Conservation (phyloP, 768 basidiomycete species). For the Lactifluus rugatus region DNA sequence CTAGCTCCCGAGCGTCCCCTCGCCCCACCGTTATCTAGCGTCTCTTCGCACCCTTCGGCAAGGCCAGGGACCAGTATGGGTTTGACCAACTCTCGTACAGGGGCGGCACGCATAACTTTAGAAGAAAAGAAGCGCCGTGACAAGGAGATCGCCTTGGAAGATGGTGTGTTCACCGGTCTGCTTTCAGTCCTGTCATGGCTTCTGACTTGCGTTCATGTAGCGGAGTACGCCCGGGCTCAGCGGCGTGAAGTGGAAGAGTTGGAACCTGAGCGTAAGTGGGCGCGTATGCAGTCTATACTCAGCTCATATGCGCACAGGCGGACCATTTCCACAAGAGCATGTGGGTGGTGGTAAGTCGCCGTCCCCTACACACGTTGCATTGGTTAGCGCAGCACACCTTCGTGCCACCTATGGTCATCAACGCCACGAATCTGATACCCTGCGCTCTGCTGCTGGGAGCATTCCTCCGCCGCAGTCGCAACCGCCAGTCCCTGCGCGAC, state of each 20-base stretch:
- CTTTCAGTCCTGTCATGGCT: constrained; percentile 15
- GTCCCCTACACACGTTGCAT: constrained; percentile 35
- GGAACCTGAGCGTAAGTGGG: constrained; percentile 35
- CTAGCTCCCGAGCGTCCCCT: constrained; percentile 9
- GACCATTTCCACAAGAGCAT: constrained; percentile 16
- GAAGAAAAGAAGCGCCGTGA: constrained; percentile 37
- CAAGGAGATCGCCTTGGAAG: constrained; percentile 31
- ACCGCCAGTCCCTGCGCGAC: constrained; percentile 1
- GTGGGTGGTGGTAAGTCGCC: constrained; percentile 39
- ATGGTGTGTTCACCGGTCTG: constrained; percentile 30
- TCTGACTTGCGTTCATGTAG: background rate
- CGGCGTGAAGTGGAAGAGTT: constrained; percentile 24
- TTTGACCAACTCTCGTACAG: constrained; percentile 20
- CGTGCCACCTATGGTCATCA: constrained; percentile 38
- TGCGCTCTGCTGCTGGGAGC: constrained; percentile 40
- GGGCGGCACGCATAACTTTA: constrained; percentile 32
- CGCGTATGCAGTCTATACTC: background rate
- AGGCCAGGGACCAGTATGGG: constrained; percentile 40
- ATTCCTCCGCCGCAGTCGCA: background rate
- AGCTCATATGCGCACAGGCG: too few relatives aligned
- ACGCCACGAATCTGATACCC: constrained; percentile 69
- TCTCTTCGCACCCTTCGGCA: constrained; percentile 19
- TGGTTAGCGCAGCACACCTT: constrained; percentile 23
- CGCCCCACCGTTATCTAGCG: background rate
- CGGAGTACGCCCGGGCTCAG: constrained; percentile 22